A percentile compares a stretch with the other conserved stretches of the same genome.
Evolutionary conservation across 768 basidiomycete species (phyloP).

Genomic region (Trametes cinnabarina): DNA sequence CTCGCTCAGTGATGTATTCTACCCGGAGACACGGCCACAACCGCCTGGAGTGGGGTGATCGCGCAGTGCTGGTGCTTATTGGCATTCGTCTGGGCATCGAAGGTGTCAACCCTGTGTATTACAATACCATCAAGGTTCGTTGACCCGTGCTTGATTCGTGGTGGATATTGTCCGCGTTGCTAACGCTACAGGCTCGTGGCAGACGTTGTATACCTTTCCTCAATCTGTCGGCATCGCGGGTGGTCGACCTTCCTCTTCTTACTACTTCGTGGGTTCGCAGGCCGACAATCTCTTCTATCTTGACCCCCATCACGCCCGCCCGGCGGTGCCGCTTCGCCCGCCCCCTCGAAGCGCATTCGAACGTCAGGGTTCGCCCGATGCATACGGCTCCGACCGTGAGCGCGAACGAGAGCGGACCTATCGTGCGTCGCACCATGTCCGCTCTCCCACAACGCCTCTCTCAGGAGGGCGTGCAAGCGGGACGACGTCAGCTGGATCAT

Average conservation of each 20-base stretch:
- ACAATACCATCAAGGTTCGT: conserved; percentile 73
- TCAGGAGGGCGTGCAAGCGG: conserved; percentile 26
- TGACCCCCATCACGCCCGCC: conserved; percentile 76
- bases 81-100: conserved; percentile 87
- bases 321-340: conserved; percentile 68
- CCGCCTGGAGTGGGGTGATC: conserved; percentile 64
- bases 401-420: conserved; percentile 17
- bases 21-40: conserved; percentile 15
- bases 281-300: conserved; percentile 84
- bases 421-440: conserved; percentile 24
- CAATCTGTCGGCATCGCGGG: conserved; percentile 97
- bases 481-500: conserved; percentile 25
- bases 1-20: conserved; percentile 33
- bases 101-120: conserved; percentile 93
- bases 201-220: conserved; percentile 89
- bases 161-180: not conserved
- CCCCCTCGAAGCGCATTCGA: conserved; percentile 33
- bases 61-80: conserved; percentile 82
- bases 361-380: conserved; percentile 27
- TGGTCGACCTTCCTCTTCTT: conserved; percentile 93
- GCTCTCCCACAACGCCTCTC: conserved; percentile 29
- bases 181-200: not conserved
- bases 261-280: conserved; percentile 95
- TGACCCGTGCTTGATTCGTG: conserved; percentile 12
- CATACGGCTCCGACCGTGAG: conserved; percentile 23